phyloP scores from a whole-genome alignment of 306 rosid genomes.

The Hippophae tibetana region DNA sequence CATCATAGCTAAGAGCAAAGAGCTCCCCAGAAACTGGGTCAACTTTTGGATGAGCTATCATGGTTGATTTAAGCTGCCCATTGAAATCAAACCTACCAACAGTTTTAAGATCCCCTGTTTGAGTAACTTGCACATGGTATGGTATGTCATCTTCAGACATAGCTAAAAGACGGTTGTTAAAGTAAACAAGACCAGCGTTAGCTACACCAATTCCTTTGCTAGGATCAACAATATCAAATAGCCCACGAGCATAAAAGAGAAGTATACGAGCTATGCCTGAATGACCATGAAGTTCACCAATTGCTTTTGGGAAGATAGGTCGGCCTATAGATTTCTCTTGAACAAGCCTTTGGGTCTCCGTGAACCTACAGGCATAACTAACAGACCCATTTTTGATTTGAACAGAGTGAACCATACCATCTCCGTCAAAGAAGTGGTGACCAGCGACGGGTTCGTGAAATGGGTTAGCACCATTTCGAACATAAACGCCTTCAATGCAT shows the following conservation, averaged over 20 bases:
- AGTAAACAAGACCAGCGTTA: conserved; percentile 86
- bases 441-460: conserved; percentile 73
- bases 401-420: conserved; percentile 93
- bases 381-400: conserved; percentile 37
- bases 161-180: conserved; percentile 58
- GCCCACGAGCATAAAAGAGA: conserved; percentile 61
- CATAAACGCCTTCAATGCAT: conserved; percentile 72
- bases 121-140: conserved; percentile 49
- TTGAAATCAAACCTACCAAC: conserved; percentile 60
- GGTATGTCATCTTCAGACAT: conserved; percentile 83
- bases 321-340: conserved; percentile 65
- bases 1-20: conserved; percentile 55
- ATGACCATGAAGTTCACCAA: conserved; percentile 96
- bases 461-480: conserved; percentile 92
- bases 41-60: conserved; percentile 89
- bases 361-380: conserved; percentile 77
- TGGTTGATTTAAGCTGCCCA: conserved; percentile 48
- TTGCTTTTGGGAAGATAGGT: conserved; percentile 82
- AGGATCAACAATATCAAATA: conserved; percentile 55
- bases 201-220: conserved; percentile 80
- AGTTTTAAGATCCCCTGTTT: conserved; percentile 64
- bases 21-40: conserved; percentile 66
- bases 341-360: conserved; percentile 57
- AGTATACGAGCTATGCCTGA: conserved; percentile 78
- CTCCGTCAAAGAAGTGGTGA: conserved; percentile 96